These are phyloP conservation scores for Lizonia empirigonia DNA, from an alignment of 2,329 filamentous ascomycete species.

Conservation along the genomic window DNA sequence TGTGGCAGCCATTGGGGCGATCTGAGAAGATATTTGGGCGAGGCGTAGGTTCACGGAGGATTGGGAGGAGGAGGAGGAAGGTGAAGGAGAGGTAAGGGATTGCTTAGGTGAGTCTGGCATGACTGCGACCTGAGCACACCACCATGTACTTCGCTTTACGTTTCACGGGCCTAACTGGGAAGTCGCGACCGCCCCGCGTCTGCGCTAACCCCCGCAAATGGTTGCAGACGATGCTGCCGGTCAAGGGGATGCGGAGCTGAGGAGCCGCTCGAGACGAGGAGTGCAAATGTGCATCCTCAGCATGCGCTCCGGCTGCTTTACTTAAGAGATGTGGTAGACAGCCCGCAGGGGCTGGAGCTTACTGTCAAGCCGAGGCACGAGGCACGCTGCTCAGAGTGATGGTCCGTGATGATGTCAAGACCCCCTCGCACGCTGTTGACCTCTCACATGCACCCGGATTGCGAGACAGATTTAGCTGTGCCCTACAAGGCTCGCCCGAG, in stretches of 20 bases:
- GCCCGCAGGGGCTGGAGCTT: conserved; percentile 15
- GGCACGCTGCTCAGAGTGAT: conserved; percentile 1
- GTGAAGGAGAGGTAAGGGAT: conserved; percentile 15
- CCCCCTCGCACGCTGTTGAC: conserved; percentile 7
- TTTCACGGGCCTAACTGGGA: conserved; percentile 30
- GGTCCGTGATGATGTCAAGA: conserved; percentile 30
- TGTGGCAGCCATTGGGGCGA: conserved; percentile 67
- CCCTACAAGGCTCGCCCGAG: conserved; percentile 8
- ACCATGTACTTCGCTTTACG: conserved; percentile 26
- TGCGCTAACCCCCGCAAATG: conserved; percentile 38
- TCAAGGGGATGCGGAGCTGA: conserved; percentile 28
- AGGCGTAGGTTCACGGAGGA: conserved; percentile 49
- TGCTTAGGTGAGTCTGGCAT: conserved; percentile 34
- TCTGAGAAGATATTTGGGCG: conserved; percentile 69
- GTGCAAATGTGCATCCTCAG: conserved; percentile 3
- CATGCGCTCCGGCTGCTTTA: conserved; percentile 19
- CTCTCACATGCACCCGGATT: conserved; percentile 33
- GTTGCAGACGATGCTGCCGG: conserved; percentile 16
- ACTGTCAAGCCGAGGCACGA: conserved; percentile 35
- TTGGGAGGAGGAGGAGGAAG: conserved; percentile 20
- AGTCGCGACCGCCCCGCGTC: conserved; percentile 21
- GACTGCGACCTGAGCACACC: conserved; percentile 22
- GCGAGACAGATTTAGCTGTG: conserved; percentile 8
- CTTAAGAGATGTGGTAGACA: conserved; percentile 20
- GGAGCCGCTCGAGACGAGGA: conserved; percentile 16